phyloP scores from a whole-genome alignment of 139 green algal genomes.

The Tetradesmus obliquus region DNA sequence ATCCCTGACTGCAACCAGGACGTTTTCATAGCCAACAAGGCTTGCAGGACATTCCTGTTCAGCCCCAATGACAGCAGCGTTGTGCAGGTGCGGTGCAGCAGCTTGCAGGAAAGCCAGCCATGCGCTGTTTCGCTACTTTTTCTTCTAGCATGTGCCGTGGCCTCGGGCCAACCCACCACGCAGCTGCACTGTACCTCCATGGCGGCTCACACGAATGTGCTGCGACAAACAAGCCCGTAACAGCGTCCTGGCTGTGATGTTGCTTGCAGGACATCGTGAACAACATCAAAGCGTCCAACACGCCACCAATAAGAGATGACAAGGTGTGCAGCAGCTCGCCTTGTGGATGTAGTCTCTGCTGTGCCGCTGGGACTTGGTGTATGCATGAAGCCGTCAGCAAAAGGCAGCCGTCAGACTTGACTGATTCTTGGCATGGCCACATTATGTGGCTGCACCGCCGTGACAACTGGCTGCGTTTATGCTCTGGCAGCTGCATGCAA shows the following conservation, averaged over 20 bases:
- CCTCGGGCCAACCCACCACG: no score
- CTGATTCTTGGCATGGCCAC: no score
- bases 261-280: constrained; percentile 65
- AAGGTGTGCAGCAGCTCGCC: constrained; percentile 42
- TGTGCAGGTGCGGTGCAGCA: constrained; percentile 27
- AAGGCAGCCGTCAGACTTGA: no score
- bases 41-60: constrained; percentile 83
- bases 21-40: constrained; percentile 66
- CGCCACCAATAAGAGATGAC: constrained; percentile 59
- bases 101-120: background rate
- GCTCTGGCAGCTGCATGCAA: no score
- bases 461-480: no score
- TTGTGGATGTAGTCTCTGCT: background rate
- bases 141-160: background rate
- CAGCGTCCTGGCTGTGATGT: background rate
- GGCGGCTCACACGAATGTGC: background rate
- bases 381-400: no score
- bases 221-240: background rate
- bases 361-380: no score
- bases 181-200: background rate
- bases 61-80: constrained; percentile 60
- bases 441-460: no score
- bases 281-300: constrained; percentile 70
- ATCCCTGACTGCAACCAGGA: constrained; percentile 75
- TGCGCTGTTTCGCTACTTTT: background rate